Base-by-base conservation (phyloP, 2,329 filamentous ascomycete genomes). In the Cercospora zeina region DNA sequence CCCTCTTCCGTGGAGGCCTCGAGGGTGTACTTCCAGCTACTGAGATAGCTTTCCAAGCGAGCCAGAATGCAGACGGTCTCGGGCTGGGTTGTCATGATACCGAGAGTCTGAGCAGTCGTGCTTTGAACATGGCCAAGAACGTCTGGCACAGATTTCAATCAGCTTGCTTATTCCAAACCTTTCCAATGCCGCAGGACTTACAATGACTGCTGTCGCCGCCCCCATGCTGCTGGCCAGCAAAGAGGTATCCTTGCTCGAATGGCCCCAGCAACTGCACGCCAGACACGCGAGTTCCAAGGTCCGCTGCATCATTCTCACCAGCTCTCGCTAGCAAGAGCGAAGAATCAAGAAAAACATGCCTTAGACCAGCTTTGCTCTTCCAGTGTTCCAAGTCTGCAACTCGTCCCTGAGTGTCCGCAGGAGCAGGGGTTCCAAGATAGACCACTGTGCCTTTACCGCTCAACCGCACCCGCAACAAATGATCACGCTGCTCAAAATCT, bases 381-480 rank as follows among this genome's bases (percentile, higher is more conserved):
- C 74, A 76, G 53, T 74, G 69, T 14, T 70, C 65, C 7, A 75
- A 62, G 4, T 57, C 56, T 4, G 69, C 69, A n/a, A 54, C 51
- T 14, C 51, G 24, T 5, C 34, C 51, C n/a, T 39, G 61, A 9
- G 57, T 30, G 19, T 42, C 45, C 34, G 49, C 37, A 24, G n/a
- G 21, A 6, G 60, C 60, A 19, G 74, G 71, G n/a, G 68, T 70
- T 31, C 74, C 74, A 6, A 74, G 67, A 50, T 76, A 76, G n/a
- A 75, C 33, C 1, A 75, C 72, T 2, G 69, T 65, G 8, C 74
- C 73, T 39, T 72, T 75, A 4, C 72, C 71, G 59, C 69, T 74
- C 53, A 75, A 60, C 27, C 67, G 65, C 2, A 76, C 69, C 8
- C 74, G 71, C 16, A 75, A 63, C 10, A 74, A 51, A 53, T 69